phyloP scores from a whole-genome alignment of 2,329 filamentous ascomycete species.

The Aureobasidium subglaciale region DNA sequence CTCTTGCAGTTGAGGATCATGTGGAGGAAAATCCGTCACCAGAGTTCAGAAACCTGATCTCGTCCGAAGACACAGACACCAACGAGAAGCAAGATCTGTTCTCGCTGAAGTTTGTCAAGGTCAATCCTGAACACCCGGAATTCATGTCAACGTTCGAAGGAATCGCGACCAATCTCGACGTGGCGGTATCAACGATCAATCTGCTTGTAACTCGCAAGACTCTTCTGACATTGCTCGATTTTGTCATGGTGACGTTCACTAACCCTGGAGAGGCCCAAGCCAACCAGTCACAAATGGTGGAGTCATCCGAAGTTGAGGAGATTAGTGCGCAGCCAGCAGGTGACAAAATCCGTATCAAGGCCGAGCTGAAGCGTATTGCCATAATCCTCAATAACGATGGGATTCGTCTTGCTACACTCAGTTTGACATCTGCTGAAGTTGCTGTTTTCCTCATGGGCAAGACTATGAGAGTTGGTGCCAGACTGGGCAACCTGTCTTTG shows the following conservation, averaged over 20 bases:
- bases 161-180: constrained; percentile 86
- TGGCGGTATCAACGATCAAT: constrained; percentile 91
- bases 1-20: constrained; percentile 86
- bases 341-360: constrained; percentile 86
- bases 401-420: constrained; percentile 84
- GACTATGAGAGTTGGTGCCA: constrained; percentile 80
- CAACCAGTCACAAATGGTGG: constrained; percentile 26
- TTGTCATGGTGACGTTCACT: constrained; percentile 87
- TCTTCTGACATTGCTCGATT: constrained; percentile 84
- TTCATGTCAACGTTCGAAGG: constrained; percentile 89
- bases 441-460: constrained; percentile 80
- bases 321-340: constrained; percentile 32
- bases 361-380: constrained; percentile 86
- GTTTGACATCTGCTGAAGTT: constrained; percentile 85
- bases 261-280: constrained; percentile 32
- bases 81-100: constrained; percentile 75
- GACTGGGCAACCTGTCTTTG: constrained; percentile 78
- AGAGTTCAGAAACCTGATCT: constrained; percentile 97
- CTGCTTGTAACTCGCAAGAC: constrained; percentile 90
- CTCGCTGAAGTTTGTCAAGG: constrained; percentile 78
- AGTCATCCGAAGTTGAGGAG: constrained; percentile 27
- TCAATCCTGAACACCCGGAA: constrained; percentile 86
- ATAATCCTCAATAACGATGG: constrained; percentile 97
- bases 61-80: constrained; percentile 66
- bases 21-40: constrained; percentile 77